Conservation (phyloP, 1,284 basidiomycete genomes). For the Cutaneotrichosporon daszewskae region DNA sequence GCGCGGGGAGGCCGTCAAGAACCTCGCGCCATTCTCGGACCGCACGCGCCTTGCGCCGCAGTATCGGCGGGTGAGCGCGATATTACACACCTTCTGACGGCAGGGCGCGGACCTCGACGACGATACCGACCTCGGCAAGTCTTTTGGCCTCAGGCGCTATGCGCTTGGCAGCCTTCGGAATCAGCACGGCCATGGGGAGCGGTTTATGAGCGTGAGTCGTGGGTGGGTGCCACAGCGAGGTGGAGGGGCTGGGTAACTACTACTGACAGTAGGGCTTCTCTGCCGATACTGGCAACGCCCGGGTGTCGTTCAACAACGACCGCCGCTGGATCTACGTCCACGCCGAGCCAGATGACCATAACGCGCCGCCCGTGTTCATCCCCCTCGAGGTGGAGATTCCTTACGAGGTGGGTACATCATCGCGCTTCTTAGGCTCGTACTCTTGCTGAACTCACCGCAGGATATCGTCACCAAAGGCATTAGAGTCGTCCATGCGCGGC, state of each 20-base stretch:
- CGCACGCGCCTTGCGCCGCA: constrained; percentile 11
- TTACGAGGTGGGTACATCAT: constrained; percentile 19
- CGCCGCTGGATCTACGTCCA: constrained; percentile 14
- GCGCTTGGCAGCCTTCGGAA: constrained; percentile 5
- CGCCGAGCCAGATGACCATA: not conserved
- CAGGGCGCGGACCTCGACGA: not conserved
- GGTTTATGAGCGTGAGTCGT: constrained; percentile 5
- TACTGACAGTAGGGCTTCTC: constrained; percentile 8
- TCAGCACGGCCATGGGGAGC: not conserved
- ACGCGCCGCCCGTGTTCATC: constrained; percentile 10
- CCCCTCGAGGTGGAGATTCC: constrained; percentile 19
- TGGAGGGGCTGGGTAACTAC: not conserved
- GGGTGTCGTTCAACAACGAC: constrained; percentile 16
- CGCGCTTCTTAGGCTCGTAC: no score
- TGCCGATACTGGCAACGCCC: constrained; percentile 4
- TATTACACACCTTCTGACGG: not conserved
- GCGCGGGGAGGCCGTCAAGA: no score
- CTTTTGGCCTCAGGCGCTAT: constrained; percentile 4
- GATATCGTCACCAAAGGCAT: constrained; percentile 9
- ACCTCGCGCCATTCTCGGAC: no score
- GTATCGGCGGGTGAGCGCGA: constrained; percentile 4
- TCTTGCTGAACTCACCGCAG: no score
- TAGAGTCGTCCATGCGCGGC: no score
- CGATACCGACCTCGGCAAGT: constrained; percentile 4
- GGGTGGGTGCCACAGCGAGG: no score